These are phyloP conservation scores for Thuja plicata DNA, from an alignment of 83 land plant genomes.

Conservation along the genomic window DNA sequence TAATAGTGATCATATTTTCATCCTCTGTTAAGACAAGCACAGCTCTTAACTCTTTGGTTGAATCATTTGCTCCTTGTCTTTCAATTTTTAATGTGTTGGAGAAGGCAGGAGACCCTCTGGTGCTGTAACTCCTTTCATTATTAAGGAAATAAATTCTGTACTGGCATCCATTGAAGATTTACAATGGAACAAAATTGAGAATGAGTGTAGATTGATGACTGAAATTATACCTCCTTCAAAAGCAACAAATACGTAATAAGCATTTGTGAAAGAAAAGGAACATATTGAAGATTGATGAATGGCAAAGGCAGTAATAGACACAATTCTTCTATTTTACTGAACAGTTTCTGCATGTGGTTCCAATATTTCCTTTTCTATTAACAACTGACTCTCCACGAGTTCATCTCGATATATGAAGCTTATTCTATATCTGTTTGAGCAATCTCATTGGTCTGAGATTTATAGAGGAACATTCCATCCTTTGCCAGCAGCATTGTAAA, in stretches of 20 bases:
- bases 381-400: too few species aligned
- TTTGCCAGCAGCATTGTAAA: too few species aligned
- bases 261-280: conserved; percentile 32
- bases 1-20: conserved; percentile 35
- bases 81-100: conserved; percentile 18
- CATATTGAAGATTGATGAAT: conserved; percentile 40
- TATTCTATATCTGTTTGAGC: too few species aligned
- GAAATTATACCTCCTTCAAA: conserved; percentile 61
- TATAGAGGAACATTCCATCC: too few species aligned
- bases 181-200: conserved; percentile 27
- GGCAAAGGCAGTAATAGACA: conserved; percentile 26
- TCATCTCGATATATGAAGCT: too few species aligned
- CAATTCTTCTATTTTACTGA: too few species aligned
- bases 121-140: conserved; percentile 15
- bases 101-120: conserved; percentile 1
- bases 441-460: too few species aligned
- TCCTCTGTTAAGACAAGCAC: conserved; percentile 49
- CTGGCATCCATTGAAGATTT: conserved; percentile 23
- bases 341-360: too few species aligned
- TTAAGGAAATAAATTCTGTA: conserved; percentile 36
- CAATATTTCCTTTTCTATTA: too few species aligned
- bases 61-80: conserved; percentile 12
- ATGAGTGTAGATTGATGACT: conserved; percentile 38
- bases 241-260: conserved; percentile 41
- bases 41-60: conserved; percentile 15